Evolutionary conservation across 73 alveolate species (phyloP).

Genomic region (Symbiodinium pilosum): DNA sequence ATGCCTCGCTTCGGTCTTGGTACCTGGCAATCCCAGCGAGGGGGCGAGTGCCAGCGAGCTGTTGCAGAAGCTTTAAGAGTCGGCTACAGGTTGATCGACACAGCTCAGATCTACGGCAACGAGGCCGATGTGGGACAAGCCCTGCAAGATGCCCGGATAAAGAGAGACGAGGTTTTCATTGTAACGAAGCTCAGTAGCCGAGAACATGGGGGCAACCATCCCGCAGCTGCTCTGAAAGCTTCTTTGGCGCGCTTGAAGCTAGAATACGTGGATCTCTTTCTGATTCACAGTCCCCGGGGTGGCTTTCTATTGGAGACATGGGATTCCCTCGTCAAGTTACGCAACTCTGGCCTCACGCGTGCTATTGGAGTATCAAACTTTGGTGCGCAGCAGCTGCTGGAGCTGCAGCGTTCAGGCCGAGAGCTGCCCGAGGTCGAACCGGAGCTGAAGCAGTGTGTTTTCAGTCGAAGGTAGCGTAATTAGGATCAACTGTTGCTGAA

Average conservation of each 20-base stretch:
- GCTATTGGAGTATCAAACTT: constrained; percentile 97
- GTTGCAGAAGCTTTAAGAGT: neutral
- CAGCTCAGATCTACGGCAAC: constrained; percentile 96
- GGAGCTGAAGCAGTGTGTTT: neutral
- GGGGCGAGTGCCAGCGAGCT: constrained; percentile 1
- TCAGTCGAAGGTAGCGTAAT: neutral
- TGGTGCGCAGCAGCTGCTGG: constrained; percentile 95
- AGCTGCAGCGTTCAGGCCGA: constrained; percentile 93
- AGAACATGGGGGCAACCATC: neutral
- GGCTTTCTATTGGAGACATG: constrained; percentile 41
- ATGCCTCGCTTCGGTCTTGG: constrained; percentile 23
- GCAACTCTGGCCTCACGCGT: constrained; percentile 95
- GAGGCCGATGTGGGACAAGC: constrained; percentile 98
- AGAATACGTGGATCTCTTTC: constrained; percentile 97
- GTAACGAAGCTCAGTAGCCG: constrained; percentile 14
- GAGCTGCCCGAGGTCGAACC: neutral
- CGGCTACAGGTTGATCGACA: constrained; percentile 97
- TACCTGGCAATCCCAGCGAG: constrained; percentile 24
- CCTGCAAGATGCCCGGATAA: neutral
- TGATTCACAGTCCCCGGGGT: constrained; percentile 97
- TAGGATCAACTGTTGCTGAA: neutral
- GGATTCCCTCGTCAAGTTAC: constrained; percentile 30
- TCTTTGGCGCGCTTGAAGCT: neutral
- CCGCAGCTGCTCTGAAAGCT: neutral
- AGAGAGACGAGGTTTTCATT: constrained; percentile 6